phyloP scores from a whole-genome alignment of 805 yeast genomes.

The Maudiozyma barnettii region DNA sequence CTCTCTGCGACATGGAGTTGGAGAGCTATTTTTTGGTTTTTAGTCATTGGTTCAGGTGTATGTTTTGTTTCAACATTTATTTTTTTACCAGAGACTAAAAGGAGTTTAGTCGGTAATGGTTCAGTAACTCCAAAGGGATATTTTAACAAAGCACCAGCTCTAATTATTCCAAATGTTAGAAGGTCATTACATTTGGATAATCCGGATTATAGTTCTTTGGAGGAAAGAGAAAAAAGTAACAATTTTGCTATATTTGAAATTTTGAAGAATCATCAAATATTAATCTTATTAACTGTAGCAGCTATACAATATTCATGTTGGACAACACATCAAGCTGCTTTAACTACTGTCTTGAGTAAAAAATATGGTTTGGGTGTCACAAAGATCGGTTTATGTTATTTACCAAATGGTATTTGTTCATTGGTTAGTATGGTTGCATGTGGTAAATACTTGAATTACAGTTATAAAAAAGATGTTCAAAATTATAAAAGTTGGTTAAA shows the following conservation, averaged over 20 bases:
- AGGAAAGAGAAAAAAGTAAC: conserved; percentile 17
- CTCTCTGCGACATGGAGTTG: conserved; percentile 43
- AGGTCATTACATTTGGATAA: conserved; percentile 20
- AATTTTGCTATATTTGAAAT: conserved; percentile 36
- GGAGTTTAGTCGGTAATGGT: conserved; percentile 68
- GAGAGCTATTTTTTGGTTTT: conserved; percentile 70
- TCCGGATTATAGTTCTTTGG: conserved; percentile 28
- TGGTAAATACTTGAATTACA: conserved; percentile 48
- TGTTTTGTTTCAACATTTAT: conserved; percentile 31
- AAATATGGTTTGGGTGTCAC: conserved; percentile 43
- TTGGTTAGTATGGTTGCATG: conserved; percentile 47
- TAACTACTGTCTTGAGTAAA: conserved; percentile 44
- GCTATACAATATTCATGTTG: conserved; percentile 60
- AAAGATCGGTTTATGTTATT: conserved; percentile 59
- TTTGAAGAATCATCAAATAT: conserved; percentile 35
- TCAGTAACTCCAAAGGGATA: conserved; percentile 41
- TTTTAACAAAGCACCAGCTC: conserved; percentile 39
- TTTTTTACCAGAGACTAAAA: conserved; percentile 66
- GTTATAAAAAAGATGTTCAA: conserved; percentile 22
- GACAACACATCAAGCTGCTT: conserved; percentile 61
- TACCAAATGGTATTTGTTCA: conserved; percentile 69
- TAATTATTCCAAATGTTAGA: conserved; percentile 21
- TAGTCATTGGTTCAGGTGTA: conserved; percentile 52
- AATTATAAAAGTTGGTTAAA: conserved; percentile 17
- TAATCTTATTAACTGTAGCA: conserved; percentile 43